These are phyloP conservation scores for Vaccinium vitisidaea DNA, from an alignment of 148 eudicot genomes.

Conservation along the genomic window DNA sequence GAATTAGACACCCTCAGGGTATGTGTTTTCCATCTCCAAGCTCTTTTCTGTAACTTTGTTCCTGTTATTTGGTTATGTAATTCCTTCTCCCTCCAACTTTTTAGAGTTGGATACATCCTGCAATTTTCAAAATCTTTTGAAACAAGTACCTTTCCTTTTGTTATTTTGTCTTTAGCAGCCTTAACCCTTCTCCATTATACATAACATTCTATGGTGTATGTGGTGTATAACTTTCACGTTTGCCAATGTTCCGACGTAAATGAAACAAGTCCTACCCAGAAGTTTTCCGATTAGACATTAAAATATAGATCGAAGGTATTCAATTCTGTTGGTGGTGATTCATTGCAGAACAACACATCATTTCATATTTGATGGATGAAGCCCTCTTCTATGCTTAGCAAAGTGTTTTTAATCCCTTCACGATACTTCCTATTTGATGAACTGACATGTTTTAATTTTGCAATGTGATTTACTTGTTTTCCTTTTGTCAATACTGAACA, in stretches of 20 bases:
- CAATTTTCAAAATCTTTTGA: neutral
- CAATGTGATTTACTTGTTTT: constrained; percentile 1
- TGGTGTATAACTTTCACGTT: neutral
- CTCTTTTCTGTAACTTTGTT: neutral
- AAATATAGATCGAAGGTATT: neutral
- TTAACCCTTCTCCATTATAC: neutral
- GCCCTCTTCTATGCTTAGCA: neutral
- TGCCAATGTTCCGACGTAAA: neutral
- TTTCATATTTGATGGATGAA: neutral
- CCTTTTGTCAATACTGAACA: neutral
- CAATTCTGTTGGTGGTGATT: neutral
- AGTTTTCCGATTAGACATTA: neutral
- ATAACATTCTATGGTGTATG: neutral
- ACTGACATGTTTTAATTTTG: neutral
- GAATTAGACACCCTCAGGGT: constrained; percentile 83
- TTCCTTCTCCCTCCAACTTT: neutral
- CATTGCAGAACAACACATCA: neutral
- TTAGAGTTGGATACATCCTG: neutral
- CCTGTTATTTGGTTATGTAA: neutral
- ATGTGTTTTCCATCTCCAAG: constrained; percentile 17
- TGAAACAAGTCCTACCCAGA: neutral
- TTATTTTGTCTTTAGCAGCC: neutral
- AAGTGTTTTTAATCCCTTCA: no score
- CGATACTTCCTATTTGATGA: no score
- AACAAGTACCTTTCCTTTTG: neutral